phyloP scores from a whole-genome alignment of 2,329 filamentous ascomycete species.

The Cadophora sp. region DNA sequence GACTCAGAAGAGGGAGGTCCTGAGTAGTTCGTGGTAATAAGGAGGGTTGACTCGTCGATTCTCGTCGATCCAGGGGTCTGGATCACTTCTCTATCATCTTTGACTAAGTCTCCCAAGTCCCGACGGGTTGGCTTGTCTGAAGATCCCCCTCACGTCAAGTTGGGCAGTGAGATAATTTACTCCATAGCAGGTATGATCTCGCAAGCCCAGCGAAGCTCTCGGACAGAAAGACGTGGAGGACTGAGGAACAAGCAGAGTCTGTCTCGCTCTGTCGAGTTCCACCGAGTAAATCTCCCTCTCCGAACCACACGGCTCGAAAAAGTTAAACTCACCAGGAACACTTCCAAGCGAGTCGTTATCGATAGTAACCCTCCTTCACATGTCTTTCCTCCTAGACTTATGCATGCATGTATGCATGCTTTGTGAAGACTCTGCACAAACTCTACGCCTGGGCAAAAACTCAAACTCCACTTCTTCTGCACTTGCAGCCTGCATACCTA shows the following conservation, averaged over 20 bases:
- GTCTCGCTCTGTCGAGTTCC: not conserved
- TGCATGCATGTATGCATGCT: conserved; percentile 10
- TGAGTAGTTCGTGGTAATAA: too few species aligned
- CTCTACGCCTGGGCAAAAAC: conserved; percentile 11
- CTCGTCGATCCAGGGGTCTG: conserved; percentile 12
- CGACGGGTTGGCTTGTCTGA: not conserved
- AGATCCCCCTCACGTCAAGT: not conserved
- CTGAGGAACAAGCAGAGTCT: not conserved
- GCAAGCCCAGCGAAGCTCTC: not conserved
- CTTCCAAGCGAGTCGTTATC: conserved; percentile 5
- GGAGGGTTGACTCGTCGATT: conserved; percentile 8
- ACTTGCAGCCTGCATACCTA: conserved; percentile 2
- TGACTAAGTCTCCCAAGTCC: not conserved
- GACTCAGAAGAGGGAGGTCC: not conserved
- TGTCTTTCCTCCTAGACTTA: not conserved
- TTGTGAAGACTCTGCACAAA: conserved; percentile 24
- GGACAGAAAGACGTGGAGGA: not conserved
- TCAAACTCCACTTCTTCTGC: not conserved
- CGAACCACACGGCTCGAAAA: not conserved
- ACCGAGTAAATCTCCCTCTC: not conserved
- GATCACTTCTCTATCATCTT: conserved; percentile 3
- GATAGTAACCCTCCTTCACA: conserved; percentile 20
- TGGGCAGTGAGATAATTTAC: too few species aligned
- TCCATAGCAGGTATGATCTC: not conserved
- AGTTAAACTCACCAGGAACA: not conserved